These are phyloP conservation scores for Pestalotiopsis sp. DNA, from an alignment of 2,329 filamentous ascomycete species.

Conservation along the genomic window DNA sequence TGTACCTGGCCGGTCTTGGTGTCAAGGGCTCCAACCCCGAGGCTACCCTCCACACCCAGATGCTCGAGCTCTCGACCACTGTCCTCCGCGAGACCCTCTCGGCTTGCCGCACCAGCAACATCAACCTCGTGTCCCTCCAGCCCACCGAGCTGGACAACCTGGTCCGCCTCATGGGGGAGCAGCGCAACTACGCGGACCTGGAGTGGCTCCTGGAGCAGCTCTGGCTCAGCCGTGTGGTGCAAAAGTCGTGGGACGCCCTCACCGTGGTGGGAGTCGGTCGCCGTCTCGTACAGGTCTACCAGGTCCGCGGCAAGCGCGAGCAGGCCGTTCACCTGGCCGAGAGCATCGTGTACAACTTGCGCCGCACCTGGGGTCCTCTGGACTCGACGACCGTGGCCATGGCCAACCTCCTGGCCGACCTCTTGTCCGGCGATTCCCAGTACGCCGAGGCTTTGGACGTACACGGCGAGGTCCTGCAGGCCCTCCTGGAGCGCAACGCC, in stretches of 20 bases:
- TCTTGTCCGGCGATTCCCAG: neutral
- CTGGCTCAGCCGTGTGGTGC: neutral
- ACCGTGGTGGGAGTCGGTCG: neutral
- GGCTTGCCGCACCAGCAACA: neutral
- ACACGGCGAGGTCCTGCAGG: neutral
- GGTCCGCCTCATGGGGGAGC: neutral
- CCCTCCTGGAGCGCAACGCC: neutral
- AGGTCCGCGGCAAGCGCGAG: neutral
- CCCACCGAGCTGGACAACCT: neutral
- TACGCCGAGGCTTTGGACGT: neutral
- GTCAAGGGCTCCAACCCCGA: neutral
- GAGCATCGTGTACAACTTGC: neutral
- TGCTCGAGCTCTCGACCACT: neutral
- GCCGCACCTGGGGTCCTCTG: neutral
- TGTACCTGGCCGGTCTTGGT: neutral
- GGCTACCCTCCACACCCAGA: neutral
- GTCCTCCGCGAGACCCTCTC: neutral
- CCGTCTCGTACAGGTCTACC: neutral
- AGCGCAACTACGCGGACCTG: neutral
- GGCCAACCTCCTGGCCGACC: neutral
- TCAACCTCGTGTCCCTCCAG: neutral
- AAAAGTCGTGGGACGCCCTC: neutral
- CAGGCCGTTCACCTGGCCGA: neutral
- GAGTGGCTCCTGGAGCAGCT: neutral
- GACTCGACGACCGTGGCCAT: neutral